phyloP scores from a whole-genome alignment of 306 rosid species.

The Medicago arabica region DNA sequence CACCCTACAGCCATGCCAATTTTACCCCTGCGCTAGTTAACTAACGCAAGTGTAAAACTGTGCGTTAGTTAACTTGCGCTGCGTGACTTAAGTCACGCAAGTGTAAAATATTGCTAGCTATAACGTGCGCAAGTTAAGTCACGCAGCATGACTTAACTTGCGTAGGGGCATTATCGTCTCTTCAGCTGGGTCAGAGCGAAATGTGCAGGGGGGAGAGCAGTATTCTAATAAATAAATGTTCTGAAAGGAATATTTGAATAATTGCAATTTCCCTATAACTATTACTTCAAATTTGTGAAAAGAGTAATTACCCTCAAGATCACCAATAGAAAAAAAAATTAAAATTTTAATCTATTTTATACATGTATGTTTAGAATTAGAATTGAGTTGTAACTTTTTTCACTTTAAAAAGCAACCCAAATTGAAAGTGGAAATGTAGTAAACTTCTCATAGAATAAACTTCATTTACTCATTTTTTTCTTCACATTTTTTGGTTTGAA shows the following conservation, averaged over 20 bases:
- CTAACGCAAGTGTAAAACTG: too few species aligned
- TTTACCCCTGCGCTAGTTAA: too few species aligned
- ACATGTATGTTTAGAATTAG: background rate
- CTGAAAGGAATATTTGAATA: conserved; percentile 27
- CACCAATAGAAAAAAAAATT: background rate
- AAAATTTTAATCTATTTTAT: background rate
- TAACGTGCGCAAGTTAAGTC: too few species aligned
- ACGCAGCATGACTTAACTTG: too few species aligned
- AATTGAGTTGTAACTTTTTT: background rate
- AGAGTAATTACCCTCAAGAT: conserved; percentile 13
- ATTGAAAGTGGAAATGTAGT: background rate
- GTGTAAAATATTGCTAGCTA: too few species aligned
- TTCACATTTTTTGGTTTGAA: background rate
- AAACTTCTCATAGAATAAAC: background rate
- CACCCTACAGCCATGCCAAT: too few species aligned
- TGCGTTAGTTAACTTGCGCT: too few species aligned
- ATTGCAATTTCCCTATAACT: conserved; percentile 19
- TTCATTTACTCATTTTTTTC: background rate
- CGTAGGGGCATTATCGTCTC: too few species aligned
- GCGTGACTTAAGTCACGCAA: too few species aligned
- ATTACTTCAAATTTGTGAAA: conserved; percentile 24
- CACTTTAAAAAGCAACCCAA: conserved; percentile 14
- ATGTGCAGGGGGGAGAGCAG: too few species aligned
- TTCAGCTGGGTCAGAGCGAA: too few species aligned
- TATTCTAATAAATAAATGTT: conserved; percentile 30